A percentile compares a stretch with the other conserved stretches of the same genome.
Conservation (phyloP, 2,329 filamentous ascomycete species). For the Alternaria brassicicola region DNA sequence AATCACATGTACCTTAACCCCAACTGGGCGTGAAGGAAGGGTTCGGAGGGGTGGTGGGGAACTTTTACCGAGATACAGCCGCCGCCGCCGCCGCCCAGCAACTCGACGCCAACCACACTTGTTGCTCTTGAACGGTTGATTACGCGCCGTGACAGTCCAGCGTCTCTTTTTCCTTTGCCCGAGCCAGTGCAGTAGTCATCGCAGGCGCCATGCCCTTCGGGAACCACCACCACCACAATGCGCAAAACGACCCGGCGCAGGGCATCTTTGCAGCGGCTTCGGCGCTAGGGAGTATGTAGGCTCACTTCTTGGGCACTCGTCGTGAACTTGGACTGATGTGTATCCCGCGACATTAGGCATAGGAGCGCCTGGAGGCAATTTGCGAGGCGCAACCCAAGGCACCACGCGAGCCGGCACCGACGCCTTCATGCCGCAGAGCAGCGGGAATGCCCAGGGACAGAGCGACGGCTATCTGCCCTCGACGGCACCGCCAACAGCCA, state of each 20-base stretch:
- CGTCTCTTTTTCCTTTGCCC: background rate
- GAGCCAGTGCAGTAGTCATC: conserved; percentile 13
- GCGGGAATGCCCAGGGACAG: conserved; percentile 29
- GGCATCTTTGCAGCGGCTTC: conserved; percentile 56
- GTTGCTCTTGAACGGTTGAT: conserved; percentile 4
- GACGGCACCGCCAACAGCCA: conserved; percentile 43
- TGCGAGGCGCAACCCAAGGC: conserved; percentile 48
- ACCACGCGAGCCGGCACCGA: conserved; percentile 54
- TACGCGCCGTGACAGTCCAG: conserved; percentile 17
- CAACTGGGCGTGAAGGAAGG: conserved; percentile 4
- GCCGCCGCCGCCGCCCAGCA: conserved; percentile 8
- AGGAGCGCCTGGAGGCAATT: conserved; percentile 52
- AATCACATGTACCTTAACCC: background rate
- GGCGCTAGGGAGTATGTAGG: conserved; percentile 49
- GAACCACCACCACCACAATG: conserved; percentile 44
- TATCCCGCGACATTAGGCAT: conserved; percentile 37
- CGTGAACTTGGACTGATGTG: conserved; percentile 9
- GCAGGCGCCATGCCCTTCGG: conserved; percentile 48
- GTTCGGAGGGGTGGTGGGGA: conserved; percentile 17
- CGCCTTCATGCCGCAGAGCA: conserved; percentile 49
- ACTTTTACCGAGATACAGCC: conserved; percentile 17
- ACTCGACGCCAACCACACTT: conserved; percentile 12
- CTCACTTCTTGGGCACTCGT: background rate
- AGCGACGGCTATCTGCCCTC: conserved; percentile 26
- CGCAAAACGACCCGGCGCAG: conserved; percentile 46